phyloP scores from a whole-genome alignment of 345 rosid genomes.

The Erodium maritimum region DNA sequence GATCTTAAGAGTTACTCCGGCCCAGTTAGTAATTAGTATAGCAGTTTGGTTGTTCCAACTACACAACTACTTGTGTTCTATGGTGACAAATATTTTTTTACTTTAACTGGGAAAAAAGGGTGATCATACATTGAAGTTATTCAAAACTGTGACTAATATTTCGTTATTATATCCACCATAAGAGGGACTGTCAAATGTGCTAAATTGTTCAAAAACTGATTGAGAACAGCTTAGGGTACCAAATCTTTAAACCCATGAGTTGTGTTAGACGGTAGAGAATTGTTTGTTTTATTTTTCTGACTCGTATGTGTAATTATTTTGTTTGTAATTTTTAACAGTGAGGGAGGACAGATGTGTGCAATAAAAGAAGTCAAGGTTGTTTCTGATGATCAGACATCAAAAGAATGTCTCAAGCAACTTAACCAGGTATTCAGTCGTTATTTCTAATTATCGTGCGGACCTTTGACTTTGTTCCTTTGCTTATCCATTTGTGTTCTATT shows the following conservation, averaged over 20 bases:
- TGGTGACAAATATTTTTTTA: no score
- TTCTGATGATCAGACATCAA: slow-evolving; percentile 70
- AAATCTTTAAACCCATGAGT: background rate
- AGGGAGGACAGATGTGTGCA: slow-evolving; percentile 88
- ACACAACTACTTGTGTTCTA: no score
- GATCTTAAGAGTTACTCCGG: background rate
- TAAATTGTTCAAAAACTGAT: background rate
- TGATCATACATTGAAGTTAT: no score
- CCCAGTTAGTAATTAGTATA: background rate
- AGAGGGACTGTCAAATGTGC: background rate
- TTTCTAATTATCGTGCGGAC: background rate
- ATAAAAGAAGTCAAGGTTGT: slow-evolving; percentile 86
- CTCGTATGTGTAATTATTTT: slow-evolving; percentile 10
- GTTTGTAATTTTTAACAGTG: slow-evolving; percentile 31
- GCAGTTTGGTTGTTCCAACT: background rate
- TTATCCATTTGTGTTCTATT: background rate
- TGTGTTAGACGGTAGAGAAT: background rate
- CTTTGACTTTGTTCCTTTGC: background rate
- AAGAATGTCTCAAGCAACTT: slow-evolving; percentile 80
- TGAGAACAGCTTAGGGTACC: background rate
- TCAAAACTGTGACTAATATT: no score
- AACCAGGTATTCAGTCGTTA: slow-evolving; percentile 50
- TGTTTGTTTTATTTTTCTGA: background rate
- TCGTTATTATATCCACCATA: no score
- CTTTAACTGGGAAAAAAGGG: no score